Evolutionary conservation across 352 stramenopile species (phyloP).

Genomic region (Phytophthora vignae): DNA sequence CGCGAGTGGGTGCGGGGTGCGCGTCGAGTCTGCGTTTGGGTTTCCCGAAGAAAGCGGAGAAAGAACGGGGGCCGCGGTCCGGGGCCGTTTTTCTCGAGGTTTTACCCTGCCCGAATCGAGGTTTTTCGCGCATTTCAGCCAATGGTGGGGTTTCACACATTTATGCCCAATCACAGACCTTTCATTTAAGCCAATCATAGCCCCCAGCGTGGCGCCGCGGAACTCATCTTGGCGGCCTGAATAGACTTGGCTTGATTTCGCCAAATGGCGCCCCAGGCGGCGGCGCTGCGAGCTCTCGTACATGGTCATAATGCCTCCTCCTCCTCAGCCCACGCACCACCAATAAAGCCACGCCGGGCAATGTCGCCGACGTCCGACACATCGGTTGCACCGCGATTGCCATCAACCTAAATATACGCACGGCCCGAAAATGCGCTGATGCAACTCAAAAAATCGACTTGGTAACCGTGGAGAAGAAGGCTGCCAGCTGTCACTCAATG

Average conservation of each 20-base stretch:
- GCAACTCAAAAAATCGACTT: background rate
- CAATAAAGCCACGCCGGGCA: background rate
- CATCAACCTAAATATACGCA: background rate
- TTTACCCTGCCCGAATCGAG: constrained; percentile 9
- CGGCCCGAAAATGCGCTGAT: background rate
- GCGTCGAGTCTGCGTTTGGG: constrained; percentile 35
- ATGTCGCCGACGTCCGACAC: background rate
- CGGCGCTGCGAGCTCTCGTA: background rate
- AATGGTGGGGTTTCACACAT: constrained; percentile 19
- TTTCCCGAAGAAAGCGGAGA: constrained; percentile 28
- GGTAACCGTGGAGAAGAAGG: background rate
- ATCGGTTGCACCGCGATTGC: background rate
- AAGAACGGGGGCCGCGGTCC: constrained; percentile 22
- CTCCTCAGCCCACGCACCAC: background rate
- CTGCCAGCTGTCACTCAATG: background rate
- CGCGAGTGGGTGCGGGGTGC: constrained; percentile 25
- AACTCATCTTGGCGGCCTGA: background rate
- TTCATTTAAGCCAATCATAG: constrained; percentile 36
- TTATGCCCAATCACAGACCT: background rate
- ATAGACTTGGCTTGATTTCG: constrained; percentile 3
- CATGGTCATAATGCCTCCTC: too few relatives aligned
- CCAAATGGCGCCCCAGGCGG: background rate
- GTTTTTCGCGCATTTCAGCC: constrained; percentile 23
- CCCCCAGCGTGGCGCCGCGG: constrained; percentile 27
- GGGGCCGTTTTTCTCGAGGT: constrained; percentile 11